These are phyloP conservation scores for Ashbya aceris DNA, from an alignment of 1,139 yeast species.

Conservation along the genomic window DNA sequence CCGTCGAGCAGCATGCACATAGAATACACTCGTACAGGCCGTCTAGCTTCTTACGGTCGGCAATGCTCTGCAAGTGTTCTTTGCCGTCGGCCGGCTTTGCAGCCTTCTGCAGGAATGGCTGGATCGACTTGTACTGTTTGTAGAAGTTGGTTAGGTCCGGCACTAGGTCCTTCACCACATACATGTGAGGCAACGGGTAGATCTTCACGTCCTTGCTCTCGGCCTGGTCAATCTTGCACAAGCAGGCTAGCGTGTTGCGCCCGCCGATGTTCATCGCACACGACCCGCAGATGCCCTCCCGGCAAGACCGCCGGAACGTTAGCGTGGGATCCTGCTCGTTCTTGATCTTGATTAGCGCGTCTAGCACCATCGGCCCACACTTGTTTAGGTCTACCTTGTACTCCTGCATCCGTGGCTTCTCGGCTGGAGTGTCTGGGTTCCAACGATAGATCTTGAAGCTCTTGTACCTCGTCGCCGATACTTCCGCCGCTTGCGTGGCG, in stretches of 20 bases:
- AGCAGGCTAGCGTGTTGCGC: constrained; percentile 89
- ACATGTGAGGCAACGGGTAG: constrained; percentile 98
- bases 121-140: constrained; percentile 96
- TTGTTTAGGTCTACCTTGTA: constrained; percentile 79
- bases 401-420: constrained; percentile 78
- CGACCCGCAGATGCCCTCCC: constrained; percentile 99
- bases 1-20: constrained; percentile 98
- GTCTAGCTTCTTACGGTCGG: constrained; percentile 92
- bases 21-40: constrained; percentile 96
- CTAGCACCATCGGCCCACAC: constrained; percentile 97
- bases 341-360: constrained; percentile 88
- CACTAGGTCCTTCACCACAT: constrained; percentile 90
- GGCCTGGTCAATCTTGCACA: constrained; percentile 86
- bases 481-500: constrained; percentile 36
- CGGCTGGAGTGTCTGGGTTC: constrained; percentile 96
- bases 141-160: constrained; percentile 97
- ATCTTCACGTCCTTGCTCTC: constrained; percentile 68
- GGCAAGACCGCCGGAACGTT: constrained; percentile 95
- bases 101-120: constrained; percentile 90
- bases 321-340: constrained; percentile 93
- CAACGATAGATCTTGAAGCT: constrained; percentile 92
- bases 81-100: constrained; percentile 78
- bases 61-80: constrained; percentile 86
- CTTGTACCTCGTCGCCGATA: constrained; percentile 41
- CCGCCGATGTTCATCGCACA: constrained; percentile 99